Base-by-base conservation (phyloP, 352 stramenopile genomes). In the Phytophthora capsici region DNA sequence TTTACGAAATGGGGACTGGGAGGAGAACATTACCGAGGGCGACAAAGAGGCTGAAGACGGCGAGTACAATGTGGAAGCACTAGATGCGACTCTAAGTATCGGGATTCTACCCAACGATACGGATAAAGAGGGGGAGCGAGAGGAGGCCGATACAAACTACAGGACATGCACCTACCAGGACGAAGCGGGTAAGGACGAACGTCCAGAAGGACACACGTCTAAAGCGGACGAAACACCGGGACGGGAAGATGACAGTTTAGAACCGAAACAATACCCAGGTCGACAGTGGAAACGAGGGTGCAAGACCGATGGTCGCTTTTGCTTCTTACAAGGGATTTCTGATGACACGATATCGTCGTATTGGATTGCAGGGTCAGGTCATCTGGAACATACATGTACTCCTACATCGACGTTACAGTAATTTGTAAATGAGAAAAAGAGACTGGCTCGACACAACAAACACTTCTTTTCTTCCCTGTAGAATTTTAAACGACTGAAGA, bases 251-350 rank as follows among this genome's bases (percentile, higher is more conserved):
- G n/a, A 66, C 13, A 17, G 7, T n/a, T 19, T 6, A 41, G 4
- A 41, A 41, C 8, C 4, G 48, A n/a, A n/a, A 36, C 16, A 23
- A 23, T 47, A 2, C 17, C 55, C 37, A 12, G 8, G 10, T 19
- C 37, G 30, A 1, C 26, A 25, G n/a, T 59, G 66, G 66, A 59
- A 38, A 34, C 59, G 54, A 62, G 66, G 66, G 34, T 38, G 55
- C 4, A 73, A 73, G 34, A 51, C 70, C 22, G 36, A 59, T 25
- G 54, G 54, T 54, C 53, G 32, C 2, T 73, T n/a, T n/a, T n/a
- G n/a, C n/a, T n/a, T n/a, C n/a, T n/a, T n/a, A n/a, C n/a, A n/a
- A n/a, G n/a, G n/a, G n/a, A n/a, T n/a, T n/a, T n/a, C n/a, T n/a
- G n/a, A n/a, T n/a, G n/a, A n/a, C n/a, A n/a, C n/a, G n/a, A n/a